These are phyloP conservation scores for Acacia pycnantha DNA, from an alignment of 331 rosid species.

Conservation along the genomic window DNA sequence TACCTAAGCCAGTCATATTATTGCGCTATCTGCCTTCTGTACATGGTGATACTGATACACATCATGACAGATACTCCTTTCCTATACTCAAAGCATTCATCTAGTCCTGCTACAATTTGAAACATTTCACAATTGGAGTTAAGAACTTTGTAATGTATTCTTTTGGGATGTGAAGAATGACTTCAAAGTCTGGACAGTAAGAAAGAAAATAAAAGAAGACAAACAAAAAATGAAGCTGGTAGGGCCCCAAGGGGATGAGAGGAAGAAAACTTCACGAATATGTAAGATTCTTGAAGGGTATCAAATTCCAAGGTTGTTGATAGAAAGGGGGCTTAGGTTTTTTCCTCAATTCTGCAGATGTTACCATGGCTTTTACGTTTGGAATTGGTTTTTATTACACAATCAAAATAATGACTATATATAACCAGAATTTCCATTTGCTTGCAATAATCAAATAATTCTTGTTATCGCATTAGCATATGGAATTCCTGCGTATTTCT, in stretches of 20 bases:
- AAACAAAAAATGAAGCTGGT: not conserved
- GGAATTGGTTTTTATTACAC: not conserved
- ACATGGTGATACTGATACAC: not conserved
- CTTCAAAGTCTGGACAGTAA: not conserved
- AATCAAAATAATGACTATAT: not conserved
- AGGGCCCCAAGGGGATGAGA: not conserved
- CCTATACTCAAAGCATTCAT: not conserved
- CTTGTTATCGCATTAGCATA: not conserved
- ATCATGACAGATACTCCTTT: not conserved
- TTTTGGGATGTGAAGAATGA: conserved; percentile 10
- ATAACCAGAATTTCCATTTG: not conserved
- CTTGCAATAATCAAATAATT: not conserved
- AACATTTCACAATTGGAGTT: not conserved
- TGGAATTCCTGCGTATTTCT: not conserved
- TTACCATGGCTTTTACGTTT: not conserved
- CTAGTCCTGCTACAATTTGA: not conserved
- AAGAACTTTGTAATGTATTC: not conserved
- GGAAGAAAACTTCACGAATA: not conserved
- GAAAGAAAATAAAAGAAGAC: not conserved
- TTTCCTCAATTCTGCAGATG: not conserved
- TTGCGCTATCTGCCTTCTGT: not conserved
- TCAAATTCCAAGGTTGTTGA: not conserved
- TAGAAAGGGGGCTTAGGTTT: not conserved
- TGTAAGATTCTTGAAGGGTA: not conserved
- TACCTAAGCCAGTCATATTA: not conserved